Evolutionary conservation across 768 basidiomycete genomes (phyloP), one percentile per base, ranked within the genome.

Genomic region (Pleurotus salmoneostramineus): DNA sequence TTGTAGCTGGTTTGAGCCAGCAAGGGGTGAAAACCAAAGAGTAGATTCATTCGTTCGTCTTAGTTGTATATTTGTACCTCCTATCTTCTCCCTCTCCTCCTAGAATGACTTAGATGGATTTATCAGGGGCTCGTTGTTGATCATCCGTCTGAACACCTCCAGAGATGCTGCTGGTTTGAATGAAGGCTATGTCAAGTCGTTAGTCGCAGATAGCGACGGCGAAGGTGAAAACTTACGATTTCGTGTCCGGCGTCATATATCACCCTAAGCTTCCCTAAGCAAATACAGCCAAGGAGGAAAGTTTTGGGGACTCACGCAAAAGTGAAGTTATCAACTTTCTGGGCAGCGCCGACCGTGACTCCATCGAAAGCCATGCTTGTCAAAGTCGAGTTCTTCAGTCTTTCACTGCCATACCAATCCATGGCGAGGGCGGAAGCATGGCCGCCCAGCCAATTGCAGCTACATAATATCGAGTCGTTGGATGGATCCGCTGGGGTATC

Each of bases 251-350:
- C 71, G 58, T 66, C 74, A 65, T 73, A 87, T 0, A 88, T 77
- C 6, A 83, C 74, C 59, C 84, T 85, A 40, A 21, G 57, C 33
- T 14, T 7, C 50, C 50, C 17, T 32, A 43, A 33, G 11, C 32
- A 54, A 14, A 21, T 14, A 5, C 43, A 40, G 2, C 5, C 21
- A 7, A 32, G 40, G 14, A 32, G 50, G 17, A 2, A 14, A 36
- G 14, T 21, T 32, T 57, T 14, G 2, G 40, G 10, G 2, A 77
- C 84, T 62, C 57, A 86, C 84, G 84, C 87, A 66, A 88, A 88
- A 0, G 82, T 74, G 64, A 87, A 87, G 58, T 84, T 84, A 60
- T 83, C 83, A 37, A 88, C 80, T 50, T 85, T 86, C 64, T 84
- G 79, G 10, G 85, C 74, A 0, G 83, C 80, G 0, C 83, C 86